Conservation (phyloP, 2,329 filamentous ascomycete genomes). For the Beauveria pseudobassiana region DNA sequence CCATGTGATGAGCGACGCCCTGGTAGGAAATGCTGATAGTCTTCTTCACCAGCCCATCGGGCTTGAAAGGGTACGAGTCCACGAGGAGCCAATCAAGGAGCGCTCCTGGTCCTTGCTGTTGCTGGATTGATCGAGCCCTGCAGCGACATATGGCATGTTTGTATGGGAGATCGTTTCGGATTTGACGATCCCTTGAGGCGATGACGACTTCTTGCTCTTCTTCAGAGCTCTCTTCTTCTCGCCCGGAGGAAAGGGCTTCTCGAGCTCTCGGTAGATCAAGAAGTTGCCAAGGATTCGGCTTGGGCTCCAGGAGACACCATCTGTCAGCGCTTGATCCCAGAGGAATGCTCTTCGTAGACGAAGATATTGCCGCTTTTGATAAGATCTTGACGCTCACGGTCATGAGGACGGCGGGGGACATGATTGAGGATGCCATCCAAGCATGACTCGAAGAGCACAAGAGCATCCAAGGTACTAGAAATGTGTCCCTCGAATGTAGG, state of each 20-base stretch:
- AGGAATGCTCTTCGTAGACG: conserved; percentile 85
- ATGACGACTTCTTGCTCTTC: conserved; percentile 41
- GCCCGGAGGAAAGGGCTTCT: conserved; percentile 68
- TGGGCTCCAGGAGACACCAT: conserved; percentile 85
- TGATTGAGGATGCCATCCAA: conserved; percentile 63
- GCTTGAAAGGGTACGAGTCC: conserved; percentile 86
- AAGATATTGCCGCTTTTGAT: conserved; percentile 83
- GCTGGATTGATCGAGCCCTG: conserved; percentile 13
- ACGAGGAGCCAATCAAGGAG: conserved; percentile 70
- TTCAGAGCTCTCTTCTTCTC: conserved; percentile 82
- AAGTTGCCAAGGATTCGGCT: conserved; percentile 81
- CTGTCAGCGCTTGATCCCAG: conserved; percentile 90
- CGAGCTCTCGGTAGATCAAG: conserved; percentile 75
- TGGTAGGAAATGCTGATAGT: conserved; percentile 75
- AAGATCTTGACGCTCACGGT: conserved; percentile 68
- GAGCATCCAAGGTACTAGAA: conserved; percentile 63
- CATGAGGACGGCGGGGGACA: conserved; percentile 77
- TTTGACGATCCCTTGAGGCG: conserved; percentile 29
- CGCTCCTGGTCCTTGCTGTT: conserved; percentile 27
- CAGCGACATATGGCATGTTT: conserved; percentile 12
- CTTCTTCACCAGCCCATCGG: conserved; percentile 80
- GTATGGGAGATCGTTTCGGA: conserved; percentile 20
- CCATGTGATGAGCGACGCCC: conserved; percentile 73
- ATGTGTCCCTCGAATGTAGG: conserved; percentile 64
- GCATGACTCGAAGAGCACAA: conserved; percentile 74